These are phyloP conservation scores for Fusarium torulosum DNA, from an alignment of 2,329 filamentous ascomycete species.

Conservation along the genomic window DNA sequence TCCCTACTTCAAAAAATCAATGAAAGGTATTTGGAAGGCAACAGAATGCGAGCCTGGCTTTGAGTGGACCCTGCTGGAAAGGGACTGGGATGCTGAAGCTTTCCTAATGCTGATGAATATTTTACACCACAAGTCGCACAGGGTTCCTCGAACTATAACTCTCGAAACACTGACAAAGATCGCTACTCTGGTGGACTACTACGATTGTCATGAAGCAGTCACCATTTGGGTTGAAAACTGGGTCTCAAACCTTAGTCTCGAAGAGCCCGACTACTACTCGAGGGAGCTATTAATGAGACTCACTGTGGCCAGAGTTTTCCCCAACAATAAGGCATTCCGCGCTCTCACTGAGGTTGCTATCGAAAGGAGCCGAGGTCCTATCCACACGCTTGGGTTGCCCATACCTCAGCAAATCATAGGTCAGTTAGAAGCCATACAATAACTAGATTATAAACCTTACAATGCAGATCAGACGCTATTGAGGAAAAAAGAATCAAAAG, in stretches of 20 bases:
- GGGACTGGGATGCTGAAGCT: not conserved
- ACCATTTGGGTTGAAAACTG: not conserved
- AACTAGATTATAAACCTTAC: rapidly evolving
- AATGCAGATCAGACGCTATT: not conserved
- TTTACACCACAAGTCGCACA: rapidly evolving
- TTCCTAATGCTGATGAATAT: not conserved
- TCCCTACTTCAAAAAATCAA: not conserved
- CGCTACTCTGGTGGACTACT: not conserved
- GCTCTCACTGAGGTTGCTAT: rapidly evolving
- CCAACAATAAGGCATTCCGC: not conserved
- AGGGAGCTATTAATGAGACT: not conserved
- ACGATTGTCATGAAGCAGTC: not conserved
- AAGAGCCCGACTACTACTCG: rapidly evolving
- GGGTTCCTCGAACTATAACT: rapidly evolving
- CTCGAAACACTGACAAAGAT: not conserved
- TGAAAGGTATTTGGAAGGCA: not conserved
- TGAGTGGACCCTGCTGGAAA: not conserved
- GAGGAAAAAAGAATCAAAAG: not conserved
- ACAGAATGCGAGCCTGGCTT: not conserved
- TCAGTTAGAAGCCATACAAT: rapidly evolving
- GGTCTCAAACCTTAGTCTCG: rapidly evolving
- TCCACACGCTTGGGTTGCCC: not conserved
- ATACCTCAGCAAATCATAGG: not conserved
- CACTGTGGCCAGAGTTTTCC: not conserved
- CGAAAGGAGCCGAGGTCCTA: not conserved